These are phyloP conservation scores for Lepidium sativum DNA, from an alignment of 345 rosid species.

Conservation along the genomic window DNA sequence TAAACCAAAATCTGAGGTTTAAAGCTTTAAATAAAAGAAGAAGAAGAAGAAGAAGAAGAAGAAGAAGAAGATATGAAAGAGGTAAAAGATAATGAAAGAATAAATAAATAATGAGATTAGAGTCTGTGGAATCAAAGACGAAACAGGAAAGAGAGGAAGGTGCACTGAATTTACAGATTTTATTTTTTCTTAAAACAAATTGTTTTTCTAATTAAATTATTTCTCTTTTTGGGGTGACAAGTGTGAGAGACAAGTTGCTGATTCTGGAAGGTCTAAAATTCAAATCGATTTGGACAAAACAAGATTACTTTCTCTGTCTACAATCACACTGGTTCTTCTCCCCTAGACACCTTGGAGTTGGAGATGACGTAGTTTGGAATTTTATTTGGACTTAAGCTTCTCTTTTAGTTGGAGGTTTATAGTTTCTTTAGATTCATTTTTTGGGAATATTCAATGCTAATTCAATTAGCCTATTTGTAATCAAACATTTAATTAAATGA, in stretches of 20 bases:
- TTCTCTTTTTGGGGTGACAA: slow-evolving; percentile 24
- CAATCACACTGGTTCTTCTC: slow-evolving; percentile 26
- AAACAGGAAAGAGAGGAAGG: slow-evolving; percentile 25
- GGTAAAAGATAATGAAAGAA: slow-evolving; percentile 9
- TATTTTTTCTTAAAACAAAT: not conserved
- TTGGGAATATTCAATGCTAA: too few relatives aligned
- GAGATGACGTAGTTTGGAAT: not conserved
- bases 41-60: too few relatives aligned
- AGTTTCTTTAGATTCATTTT: too few relatives aligned
- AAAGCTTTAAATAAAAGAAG: too few relatives aligned
- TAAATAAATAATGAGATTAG: slow-evolving; percentile 15
- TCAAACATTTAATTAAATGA: too few relatives aligned
- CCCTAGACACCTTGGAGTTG: slow-evolving; percentile 7
- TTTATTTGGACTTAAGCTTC: slow-evolving; percentile 9
- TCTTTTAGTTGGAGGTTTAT: not conserved
- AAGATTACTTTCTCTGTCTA: not conserved
- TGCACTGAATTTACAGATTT: slow-evolving; percentile 30
- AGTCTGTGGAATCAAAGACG: slow-evolving; percentile 16
- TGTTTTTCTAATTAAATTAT: not conserved
- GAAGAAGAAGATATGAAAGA: not conserved
- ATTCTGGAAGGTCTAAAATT: slow-evolving; percentile 24
- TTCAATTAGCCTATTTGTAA: too few relatives aligned
- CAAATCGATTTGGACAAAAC: not conserved
- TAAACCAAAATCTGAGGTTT: not conserved
- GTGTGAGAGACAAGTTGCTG: slow-evolving; percentile 29